Conservation (phyloP, 202 grass and related monocot species). For the Zizania palustris region DNA sequence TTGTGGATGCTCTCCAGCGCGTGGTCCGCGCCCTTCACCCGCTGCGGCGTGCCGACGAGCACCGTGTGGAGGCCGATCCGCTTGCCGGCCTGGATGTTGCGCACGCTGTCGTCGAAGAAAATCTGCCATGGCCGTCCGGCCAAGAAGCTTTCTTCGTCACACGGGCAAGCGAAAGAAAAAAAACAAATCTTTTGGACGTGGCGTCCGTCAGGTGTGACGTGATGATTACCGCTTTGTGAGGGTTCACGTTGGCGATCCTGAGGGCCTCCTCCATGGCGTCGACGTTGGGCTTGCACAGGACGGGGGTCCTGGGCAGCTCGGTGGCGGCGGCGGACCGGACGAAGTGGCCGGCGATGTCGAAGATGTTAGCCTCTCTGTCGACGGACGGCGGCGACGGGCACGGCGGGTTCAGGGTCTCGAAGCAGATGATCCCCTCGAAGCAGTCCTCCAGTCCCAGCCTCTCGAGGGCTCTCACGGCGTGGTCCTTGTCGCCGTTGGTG, state of each 20-base stretch:
- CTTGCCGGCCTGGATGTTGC: slow-evolving; percentile 90
- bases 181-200: background rate
- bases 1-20: slow-evolving; percentile 95
- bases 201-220: slow-evolving; percentile 5
- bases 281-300: slow-evolving; percentile 92
- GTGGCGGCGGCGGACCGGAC: slow-evolving; percentile 26
- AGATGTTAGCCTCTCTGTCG: slow-evolving; percentile 42
- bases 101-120: slow-evolving; percentile 96
- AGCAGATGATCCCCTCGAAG: slow-evolving; percentile 98
- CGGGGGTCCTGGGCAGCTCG: slow-evolving; percentile 73
- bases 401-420: slow-evolving; percentile 90
- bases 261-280: slow-evolving; percentile 85
- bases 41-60: slow-evolving; percentile 82
- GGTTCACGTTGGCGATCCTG: slow-evolving; percentile 73
- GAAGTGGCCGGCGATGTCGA: slow-evolving; percentile 82
- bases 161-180: background rate
- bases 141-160: background rate
- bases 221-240: slow-evolving; percentile 70
- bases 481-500: slow-evolving; percentile 84
- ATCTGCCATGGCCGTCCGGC: slow-evolving; percentile 50
- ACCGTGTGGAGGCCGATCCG: slow-evolving; percentile 81
- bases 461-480: slow-evolving; percentile 66
- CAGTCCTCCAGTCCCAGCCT: slow-evolving; percentile 91
- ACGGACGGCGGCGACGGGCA: slow-evolving; percentile 40
- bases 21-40: slow-evolving; percentile 77